Evolutionary conservation across 306 rosid species (phyloP), one percentile per base, ranked within the genome.

Genomic region (Elaeagnus macrophylla): DNA sequence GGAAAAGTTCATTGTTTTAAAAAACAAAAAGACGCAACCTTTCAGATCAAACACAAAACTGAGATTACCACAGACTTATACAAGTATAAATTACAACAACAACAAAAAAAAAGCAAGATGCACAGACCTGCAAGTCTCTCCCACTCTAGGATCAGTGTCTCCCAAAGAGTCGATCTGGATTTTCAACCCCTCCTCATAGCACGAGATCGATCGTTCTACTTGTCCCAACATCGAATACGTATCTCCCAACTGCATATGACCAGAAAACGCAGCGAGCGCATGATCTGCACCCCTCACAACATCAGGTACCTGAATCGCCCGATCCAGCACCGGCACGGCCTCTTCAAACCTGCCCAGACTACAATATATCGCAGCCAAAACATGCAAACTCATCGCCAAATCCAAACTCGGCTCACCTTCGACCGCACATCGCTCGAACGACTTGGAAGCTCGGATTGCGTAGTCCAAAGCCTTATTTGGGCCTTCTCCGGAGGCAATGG

Each of bases 181-280:
- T 68, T 88, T 85, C 57, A 93, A 73, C 1, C 99, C 99, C 17
- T 80, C 87, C 72, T 88, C 96, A 25, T 93, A 93, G 65, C 81
- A 80, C 0, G 80, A 66, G 37, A 93, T 87, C 7, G 99, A 93
- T 54, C 60, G 67, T 52, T 93, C 99, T n/a, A 93, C 91, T 39
- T 78, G 90, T 4, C 99, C 99, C 42, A 93, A 79, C 99, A 93
- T 93, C 10, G 99, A 93, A 55, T 67, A 93, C 57, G 99, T 93
- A 51, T 93, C 99, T 2, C 99, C 99, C 5, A 93, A 66, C 51
- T 93, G 99, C 99, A 93, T 93, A 35, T 87, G 67, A 1, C 99
- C 99, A 1, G 99, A 93, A 77, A 93, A 93, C 8, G 88, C 94
- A 9, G 99, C 99, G 5, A 93, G 94, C 7, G 99, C 95, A 64